A percentile compares a stretch with the other conserved stretches of the same genome.
Evolutionary conservation across 495 filamentous ascomycete species (phyloP).

Genomic region (Tuber brumale): DNA sequence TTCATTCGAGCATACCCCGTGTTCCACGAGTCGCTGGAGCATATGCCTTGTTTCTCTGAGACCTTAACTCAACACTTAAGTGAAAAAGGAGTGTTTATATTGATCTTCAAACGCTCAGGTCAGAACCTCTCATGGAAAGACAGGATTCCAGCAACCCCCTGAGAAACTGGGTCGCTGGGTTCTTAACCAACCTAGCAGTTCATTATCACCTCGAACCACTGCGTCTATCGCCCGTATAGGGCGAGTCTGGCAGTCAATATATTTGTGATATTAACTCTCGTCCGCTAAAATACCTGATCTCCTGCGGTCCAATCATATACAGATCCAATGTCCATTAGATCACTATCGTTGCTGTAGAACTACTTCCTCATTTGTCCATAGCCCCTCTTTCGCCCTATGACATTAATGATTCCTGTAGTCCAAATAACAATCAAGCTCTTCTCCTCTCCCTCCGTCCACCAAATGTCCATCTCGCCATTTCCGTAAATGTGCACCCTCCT

Average conservation of each 20-base stretch:
- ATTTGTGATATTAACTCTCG: background rate
- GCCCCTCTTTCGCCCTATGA: slow-evolving; percentile 76
- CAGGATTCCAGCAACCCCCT: slow-evolving; percentile 60
- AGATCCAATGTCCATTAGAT: background rate
- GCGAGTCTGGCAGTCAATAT: background rate
- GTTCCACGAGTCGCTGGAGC: slow-evolving; percentile 22
- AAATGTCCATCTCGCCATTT: slow-evolving; percentile 90
- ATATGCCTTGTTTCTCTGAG: slow-evolving; percentile 44
- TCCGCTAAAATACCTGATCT: background rate
- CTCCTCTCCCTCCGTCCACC: slow-evolving; percentile 78
- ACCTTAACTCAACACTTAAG: slow-evolving; percentile 13
- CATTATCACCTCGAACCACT: slow-evolving; percentile 1
- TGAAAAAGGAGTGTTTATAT: slow-evolving; percentile 14
- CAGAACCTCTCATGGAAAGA: slow-evolving; percentile 40
- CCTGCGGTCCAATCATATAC: background rate
- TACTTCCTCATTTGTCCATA: slow-evolving; percentile 44
- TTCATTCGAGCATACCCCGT: slow-evolving; percentile 39
- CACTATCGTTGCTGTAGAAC: background rate
- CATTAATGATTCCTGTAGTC: slow-evolving; percentile 84
- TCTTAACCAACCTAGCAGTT: slow-evolving; percentile 17
- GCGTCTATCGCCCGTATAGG: slow-evolving; percentile 10
- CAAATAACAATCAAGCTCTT: slow-evolving; percentile 78
- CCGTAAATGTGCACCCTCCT: slow-evolving; percentile 88
- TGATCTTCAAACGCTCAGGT: slow-evolving; percentile 39
- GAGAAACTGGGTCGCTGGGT: slow-evolving; percentile 61